These are phyloP conservation scores for Neospermospora avenae DNA, from an alignment of 2,329 filamentous ascomycete species.

Conservation along the genomic window DNA sequence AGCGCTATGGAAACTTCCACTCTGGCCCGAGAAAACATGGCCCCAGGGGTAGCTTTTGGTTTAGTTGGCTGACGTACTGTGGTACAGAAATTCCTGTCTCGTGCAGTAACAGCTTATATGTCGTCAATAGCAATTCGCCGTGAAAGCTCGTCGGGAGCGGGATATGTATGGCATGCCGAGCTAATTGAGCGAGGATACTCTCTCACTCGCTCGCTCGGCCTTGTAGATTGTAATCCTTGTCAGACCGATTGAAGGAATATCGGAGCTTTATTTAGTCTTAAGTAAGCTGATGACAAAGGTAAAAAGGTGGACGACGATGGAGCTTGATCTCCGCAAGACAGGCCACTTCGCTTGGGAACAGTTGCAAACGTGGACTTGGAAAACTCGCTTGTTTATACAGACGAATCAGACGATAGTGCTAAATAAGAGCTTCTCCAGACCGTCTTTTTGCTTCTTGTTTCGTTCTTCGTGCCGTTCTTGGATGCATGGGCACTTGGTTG, in stretches of 20 bases:
- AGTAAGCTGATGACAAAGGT: constrained; percentile 5
- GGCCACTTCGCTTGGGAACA: neutral
- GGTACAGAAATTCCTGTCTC: neutral
- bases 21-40: constrained; percentile 11
- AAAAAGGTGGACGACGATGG: neutral
- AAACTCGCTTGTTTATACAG: neutral
- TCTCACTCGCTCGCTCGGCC: neutral
- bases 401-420: neutral
- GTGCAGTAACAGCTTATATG: neutral
- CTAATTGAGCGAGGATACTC: neutral
- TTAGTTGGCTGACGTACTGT: constrained; percentile 9
- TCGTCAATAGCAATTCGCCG: neutral
- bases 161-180: neutral
- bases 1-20: constrained; percentile 24
- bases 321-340: neutral
- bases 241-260: too few species aligned
- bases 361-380: neutral
- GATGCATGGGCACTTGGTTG: neutral
- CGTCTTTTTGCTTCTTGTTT: neutral
- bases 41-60: constrained; percentile 4
- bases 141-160: neutral
- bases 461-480: neutral
- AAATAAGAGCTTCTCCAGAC: neutral
- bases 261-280: neutral
- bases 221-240: too few species aligned